These are phyloP conservation scores for Penicillium herquei DNA, from an alignment of 495 filamentous ascomycete genomes.

Conservation along the genomic window DNA sequence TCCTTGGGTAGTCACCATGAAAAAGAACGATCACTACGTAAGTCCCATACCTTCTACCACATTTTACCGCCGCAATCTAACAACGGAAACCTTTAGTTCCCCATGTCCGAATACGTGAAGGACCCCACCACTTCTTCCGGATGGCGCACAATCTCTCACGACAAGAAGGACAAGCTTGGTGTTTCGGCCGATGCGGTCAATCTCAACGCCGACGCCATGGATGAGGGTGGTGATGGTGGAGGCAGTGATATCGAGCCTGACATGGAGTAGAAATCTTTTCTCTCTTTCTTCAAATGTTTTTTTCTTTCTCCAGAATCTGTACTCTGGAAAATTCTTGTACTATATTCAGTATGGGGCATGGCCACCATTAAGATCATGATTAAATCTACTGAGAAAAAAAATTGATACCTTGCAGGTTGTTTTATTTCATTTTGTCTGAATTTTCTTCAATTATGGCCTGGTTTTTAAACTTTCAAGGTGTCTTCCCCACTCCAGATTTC, in stretches of 20 bases:
- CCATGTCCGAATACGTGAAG: constrained; percentile 83
- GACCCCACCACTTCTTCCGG: constrained; percentile 59
- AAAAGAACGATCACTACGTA: constrained; percentile 98
- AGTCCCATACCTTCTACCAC: constrained; percentile 15
- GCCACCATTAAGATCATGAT: not conserved
- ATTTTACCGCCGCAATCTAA: constrained; percentile 3
- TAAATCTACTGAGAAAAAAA: too few relatives aligned
- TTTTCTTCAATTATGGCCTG: too few relatives aligned
- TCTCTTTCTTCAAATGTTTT: too few relatives aligned
- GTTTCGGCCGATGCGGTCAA: constrained; percentile 37
- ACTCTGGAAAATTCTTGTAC: constrained; percentile 13
- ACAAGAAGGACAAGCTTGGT: constrained; percentile 47
- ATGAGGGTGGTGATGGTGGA: constrained; percentile 33
- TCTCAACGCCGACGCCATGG: constrained; percentile 50
- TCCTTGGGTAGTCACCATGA: constrained; percentile 97
- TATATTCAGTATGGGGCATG: constrained; percentile 23
- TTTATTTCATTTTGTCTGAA: not conserved
- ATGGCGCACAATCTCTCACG: constrained; percentile 72
- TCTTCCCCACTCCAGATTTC: too few relatives aligned
- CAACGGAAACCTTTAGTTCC: constrained; percentile 54
- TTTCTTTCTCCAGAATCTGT: too few relatives aligned
- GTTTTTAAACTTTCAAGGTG: too few relatives aligned
- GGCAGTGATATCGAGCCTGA: constrained; percentile 42
- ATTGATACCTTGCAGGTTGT: not conserved
- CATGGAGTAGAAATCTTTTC: constrained; percentile 14